Base-by-base conservation (phyloP, 345 rosid species). In the Stellera chamaejasme region DNA sequence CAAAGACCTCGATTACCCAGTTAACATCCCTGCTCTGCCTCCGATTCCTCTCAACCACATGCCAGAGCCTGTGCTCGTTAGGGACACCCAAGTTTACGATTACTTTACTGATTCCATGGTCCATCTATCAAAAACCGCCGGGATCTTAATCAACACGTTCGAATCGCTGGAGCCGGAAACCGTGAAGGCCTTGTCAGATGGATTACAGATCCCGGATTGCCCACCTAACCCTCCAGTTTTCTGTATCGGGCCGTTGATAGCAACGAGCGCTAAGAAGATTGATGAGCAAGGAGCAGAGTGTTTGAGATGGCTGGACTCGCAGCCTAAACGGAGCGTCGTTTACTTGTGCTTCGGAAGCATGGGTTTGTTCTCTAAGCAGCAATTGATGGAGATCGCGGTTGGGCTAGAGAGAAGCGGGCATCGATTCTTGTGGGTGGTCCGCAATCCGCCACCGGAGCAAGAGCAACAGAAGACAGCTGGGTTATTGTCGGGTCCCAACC, bases 291-390 rank as follows among this genome's bases (percentile, higher is more conserved):
- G 23, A 19, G 5, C 23, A 0, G 69, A 65, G 36, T 71, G 82
- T 58, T 12, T 82, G 10, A 44, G 23, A 2, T 83, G 85, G 90
- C 73, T 82, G 0, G 72, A 82, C 50, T 47, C 66, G 12, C 87
- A 85, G 52, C 83, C 80, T 4, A 66, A 63, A 12, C 50, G 47
- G 43, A 71, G 77, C 45, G 79, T 82, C 1, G 79, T 82, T 39
- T 82, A 73, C 52, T 52, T 85, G 0, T 78, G 84, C 60, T 85
- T 82, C 43, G 87, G 89, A n/a, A 85, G 86, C 66, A 50, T 69
- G 53, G 88, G 88, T 8, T 65, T 59, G 61, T 84, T 81, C 60
- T 66, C 80, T 0, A 10, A 1, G 27, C 44, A 48, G 15, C 88
- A 79, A 51, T 27, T 79, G 41, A 64, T 13, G 62, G 80, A 75